These are phyloP conservation scores for Serendipita sp. DNA, from an alignment of 1,284 basidiomycete genomes.

Conservation along the genomic window DNA sequence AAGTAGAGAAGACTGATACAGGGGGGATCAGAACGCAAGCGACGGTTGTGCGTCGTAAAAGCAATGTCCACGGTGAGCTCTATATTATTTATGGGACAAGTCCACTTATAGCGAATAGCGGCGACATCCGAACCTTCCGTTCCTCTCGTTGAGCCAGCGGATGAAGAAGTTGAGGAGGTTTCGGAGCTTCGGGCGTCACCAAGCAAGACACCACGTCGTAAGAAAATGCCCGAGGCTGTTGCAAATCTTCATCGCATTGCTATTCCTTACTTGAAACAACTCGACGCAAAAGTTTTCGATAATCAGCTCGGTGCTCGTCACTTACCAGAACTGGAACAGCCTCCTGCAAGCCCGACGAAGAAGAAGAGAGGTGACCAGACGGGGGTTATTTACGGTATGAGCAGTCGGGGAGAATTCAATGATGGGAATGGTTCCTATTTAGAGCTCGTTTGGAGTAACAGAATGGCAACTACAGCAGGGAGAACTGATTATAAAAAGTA, in stretches of 20 bases:
- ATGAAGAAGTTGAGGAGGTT: background rate
- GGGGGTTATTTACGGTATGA: background rate
- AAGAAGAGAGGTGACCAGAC: background rate
- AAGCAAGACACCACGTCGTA: background rate
- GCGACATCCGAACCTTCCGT: background rate
- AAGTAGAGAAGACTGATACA: background rate
- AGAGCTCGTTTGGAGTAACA: slow-evolving; percentile 5
- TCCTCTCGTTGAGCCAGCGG: background rate
- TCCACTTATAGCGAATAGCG: no score
- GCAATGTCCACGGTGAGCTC: background rate
- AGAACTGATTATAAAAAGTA: background rate
- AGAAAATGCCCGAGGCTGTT: slow-evolving; percentile 5
- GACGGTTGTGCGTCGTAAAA: background rate
- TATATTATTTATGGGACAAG: background rate
- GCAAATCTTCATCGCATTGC: background rate
- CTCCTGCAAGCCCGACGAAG: background rate
- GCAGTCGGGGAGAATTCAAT: background rate
- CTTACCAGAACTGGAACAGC: background rate
- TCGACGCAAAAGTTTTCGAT: background rate
- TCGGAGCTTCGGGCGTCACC: background rate
- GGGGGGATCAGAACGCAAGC: background rate
- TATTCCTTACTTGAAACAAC: background rate
- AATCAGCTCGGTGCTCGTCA: background rate
- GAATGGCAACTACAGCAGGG: slow-evolving; percentile 3
- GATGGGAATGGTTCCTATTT: background rate